Evolutionary conservation across 306 rosid genomes (phyloP).

Genomic region (Fragaria nilgerrensis): DNA sequence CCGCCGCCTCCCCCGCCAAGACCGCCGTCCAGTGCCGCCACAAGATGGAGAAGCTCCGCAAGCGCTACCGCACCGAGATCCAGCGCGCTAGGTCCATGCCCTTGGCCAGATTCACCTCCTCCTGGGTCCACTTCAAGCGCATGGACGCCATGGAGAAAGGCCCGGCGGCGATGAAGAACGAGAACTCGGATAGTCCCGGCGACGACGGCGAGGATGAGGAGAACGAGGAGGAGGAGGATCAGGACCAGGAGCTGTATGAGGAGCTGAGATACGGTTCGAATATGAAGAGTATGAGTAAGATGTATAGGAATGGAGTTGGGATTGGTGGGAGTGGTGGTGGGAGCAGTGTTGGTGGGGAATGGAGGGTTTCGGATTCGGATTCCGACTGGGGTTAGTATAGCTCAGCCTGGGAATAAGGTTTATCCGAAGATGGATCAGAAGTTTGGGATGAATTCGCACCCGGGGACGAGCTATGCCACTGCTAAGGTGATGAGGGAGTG

Average conservation of each 20-base stretch:
- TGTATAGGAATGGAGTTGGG: slow-evolving; percentile 54
- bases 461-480: slow-evolving; percentile 37
- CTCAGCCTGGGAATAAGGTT: slow-evolving; percentile 61
- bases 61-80: slow-evolving; percentile 90
- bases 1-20: slow-evolving; percentile 61
- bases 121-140: slow-evolving; percentile 88
- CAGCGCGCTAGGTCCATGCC: slow-evolving; percentile 69
- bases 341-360: slow-evolving; percentile 5
- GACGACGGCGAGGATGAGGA: slow-evolving; percentile 34
- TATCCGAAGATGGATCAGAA: slow-evolving; percentile 46
- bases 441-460: slow-evolving; percentile 38
- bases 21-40: slow-evolving; percentile 98
- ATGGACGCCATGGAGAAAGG: slow-evolving; percentile 96
- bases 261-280: slow-evolving; percentile 63
- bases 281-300: slow-evolving; percentile 52
- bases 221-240: slow-evolving; percentile 51
- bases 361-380: slow-evolving; percentile 73
- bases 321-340: not conserved
- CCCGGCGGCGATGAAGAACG: slow-evolving; percentile 50
- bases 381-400: slow-evolving; percentile 68
- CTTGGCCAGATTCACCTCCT: slow-evolving; percentile 47
- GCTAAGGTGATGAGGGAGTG: slow-evolving; percentile 55
- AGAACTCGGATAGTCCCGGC: slow-evolving; percentile 46
- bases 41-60: slow-evolving; percentile 91
- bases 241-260: slow-evolving; percentile 56